Percentiles rank a stretch among this genome's conserved stretches.
phyloP scores from a whole-genome alignment of 2,329 filamentous ascomycete species.

The Pezicula carpinea region DNA sequence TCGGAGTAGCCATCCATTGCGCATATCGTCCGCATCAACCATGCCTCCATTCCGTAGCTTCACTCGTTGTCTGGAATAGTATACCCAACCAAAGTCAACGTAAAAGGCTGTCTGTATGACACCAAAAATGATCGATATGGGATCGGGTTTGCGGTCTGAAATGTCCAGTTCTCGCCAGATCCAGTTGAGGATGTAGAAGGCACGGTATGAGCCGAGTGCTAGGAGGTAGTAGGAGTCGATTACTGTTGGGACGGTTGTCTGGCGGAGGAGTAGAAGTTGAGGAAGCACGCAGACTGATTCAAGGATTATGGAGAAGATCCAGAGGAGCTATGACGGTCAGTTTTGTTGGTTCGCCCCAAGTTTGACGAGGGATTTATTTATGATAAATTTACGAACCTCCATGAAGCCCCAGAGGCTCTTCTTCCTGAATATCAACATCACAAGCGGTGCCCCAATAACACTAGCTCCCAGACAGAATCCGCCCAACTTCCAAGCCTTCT shows the following conservation, averaged over 20 bases:
- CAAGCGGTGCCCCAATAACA: constrained; percentile 64
- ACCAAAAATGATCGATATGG: constrained; percentile 78
- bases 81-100: constrained; percentile 94
- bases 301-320: constrained; percentile 86
- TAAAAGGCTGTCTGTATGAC: constrained; percentile 87
- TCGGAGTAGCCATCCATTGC: constrained; percentile 77
- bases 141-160: constrained; percentile 58
- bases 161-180: constrained; percentile 63
- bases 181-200: constrained; percentile 90
- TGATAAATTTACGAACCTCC: constrained; percentile 43
- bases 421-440: constrained; percentile 62
- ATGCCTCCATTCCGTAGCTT: constrained; percentile 86
- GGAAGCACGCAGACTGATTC: constrained; percentile 89
- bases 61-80: constrained; percentile 87
- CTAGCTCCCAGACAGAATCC: constrained; percentile 63
- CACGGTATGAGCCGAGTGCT: constrained; percentile 81
- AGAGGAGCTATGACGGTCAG: constrained; percentile 58
- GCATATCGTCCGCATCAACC: constrained; percentile 84
- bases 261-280: constrained; percentile 83
- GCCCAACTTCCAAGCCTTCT: constrained; percentile 91
- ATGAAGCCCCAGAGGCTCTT: constrained; percentile 42
- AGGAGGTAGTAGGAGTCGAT: constrained; percentile 96
- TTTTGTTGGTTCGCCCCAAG: too few relatives aligned
- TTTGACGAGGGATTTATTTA: too few relatives aligned
- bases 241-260: constrained; percentile 93